phyloP scores from a whole-genome alignment of 2,329 filamentous ascomycete genomes.

The Fusarium chlamydosporum region DNA sequence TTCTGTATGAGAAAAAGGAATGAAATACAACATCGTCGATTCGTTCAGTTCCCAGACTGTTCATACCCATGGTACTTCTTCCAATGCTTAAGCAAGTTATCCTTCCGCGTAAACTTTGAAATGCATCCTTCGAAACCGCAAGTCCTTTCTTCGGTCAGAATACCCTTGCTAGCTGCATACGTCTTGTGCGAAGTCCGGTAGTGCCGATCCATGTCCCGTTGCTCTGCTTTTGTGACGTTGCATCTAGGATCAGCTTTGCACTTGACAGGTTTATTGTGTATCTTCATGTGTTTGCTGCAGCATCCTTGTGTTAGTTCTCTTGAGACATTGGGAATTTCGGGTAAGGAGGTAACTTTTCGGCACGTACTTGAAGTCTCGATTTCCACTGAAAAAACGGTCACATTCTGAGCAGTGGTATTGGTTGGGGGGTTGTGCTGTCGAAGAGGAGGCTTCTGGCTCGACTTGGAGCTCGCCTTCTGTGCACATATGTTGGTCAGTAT shows the following conservation, averaged over 20 bases:
- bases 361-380: constrained; percentile 36
- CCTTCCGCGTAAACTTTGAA: constrained; percentile 34
- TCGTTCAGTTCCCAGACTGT: constrained; percentile 2
- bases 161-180: constrained; percentile 27
- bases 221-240: constrained; percentile 30
- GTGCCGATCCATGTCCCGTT: constrained; percentile 49
- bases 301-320: constrained; percentile 9
- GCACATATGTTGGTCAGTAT: background rate
- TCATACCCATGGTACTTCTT: constrained; percentile 29
- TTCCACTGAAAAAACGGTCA: background rate
- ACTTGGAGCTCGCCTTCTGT: constrained; percentile 9
- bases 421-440: constrained; percentile 1
- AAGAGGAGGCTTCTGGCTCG: constrained; percentile 27
- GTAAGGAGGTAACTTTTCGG: background rate
- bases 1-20: background rate
- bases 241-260: constrained; percentile 43
- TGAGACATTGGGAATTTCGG: background rate
- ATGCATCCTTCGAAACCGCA: constrained; percentile 27
- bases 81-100: constrained; percentile 44
- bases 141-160: background rate
- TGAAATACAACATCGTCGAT: background rate
- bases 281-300: constrained; percentile 47
- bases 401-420: constrained; percentile 25
- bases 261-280: constrained; percentile 39
- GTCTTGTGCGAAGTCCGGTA: constrained; percentile 37